A percentile compares a stretch with the other conserved stretches of the same genome.
phyloP scores from a whole-genome alignment of 2,329 filamentous ascomycete genomes.

The Paramyrothecium roridum region DNA sequence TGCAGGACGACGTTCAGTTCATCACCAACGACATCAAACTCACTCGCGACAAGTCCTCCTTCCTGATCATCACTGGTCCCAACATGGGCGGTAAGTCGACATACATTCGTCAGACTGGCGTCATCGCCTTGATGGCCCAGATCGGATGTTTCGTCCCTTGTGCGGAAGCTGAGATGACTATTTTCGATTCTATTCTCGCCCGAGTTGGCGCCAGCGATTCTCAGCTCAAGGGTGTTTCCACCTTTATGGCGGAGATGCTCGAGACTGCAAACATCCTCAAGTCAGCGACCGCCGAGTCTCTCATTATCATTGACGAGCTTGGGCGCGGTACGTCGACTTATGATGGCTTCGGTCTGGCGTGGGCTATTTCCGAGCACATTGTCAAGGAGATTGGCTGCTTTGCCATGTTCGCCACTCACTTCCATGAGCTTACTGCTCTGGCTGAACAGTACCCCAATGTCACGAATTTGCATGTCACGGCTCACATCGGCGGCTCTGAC shows the following conservation, averaged over 20 bases:
- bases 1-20: slow-evolving; percentile 97
- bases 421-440: slow-evolving; percentile 93
- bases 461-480: slow-evolving; percentile 90
- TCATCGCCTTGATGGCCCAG: slow-evolving; percentile 96
- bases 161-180: slow-evolving; percentile 82
- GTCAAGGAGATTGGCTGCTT: slow-evolving; percentile 92
- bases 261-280: slow-evolving; percentile 98
- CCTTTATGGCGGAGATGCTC: slow-evolving; percentile 99
- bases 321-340: slow-evolving; percentile 97
- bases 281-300: slow-evolving; percentile 87
- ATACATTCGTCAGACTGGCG: slow-evolving; percentile 95
- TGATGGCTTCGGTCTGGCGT: slow-evolving; percentile 97
- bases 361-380: slow-evolving; percentile 98
- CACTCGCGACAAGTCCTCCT: slow-evolving; percentile 74
- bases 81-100: slow-evolving; percentile 99
- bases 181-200: slow-evolving; percentile 95
- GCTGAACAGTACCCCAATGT: slow-evolving; percentile 85
- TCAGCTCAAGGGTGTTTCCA: slow-evolving; percentile 95
- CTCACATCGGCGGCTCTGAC: slow-evolving; percentile 69
- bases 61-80: slow-evolving; percentile 93
- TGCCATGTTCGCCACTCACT: slow-evolving; percentile 94
- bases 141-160: slow-evolving; percentile 96
- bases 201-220: slow-evolving; percentile 94
- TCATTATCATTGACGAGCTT: slow-evolving; percentile 98
- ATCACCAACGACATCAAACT: slow-evolving; percentile 96